Conservation (phyloP, 176 grass and related monocot species). For the Musa troglodytarum region DNA sequence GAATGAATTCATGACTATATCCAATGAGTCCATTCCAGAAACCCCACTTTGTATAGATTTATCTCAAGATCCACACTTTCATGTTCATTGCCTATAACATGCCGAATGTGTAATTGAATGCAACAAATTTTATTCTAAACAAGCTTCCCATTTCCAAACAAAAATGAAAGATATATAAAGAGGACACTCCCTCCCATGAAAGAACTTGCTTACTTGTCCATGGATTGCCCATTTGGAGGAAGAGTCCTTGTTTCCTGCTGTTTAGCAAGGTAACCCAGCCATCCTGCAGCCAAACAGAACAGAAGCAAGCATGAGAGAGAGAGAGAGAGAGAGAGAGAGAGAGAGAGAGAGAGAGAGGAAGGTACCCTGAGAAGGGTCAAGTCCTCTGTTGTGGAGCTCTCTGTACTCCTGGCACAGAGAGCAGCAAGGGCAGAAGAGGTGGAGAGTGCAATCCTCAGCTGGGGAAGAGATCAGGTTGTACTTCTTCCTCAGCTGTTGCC, state of each 20-base stretch:
- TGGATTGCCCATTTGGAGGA: slow-evolving; percentile 10
- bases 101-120: no score
- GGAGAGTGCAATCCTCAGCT: slow-evolving; percentile 13
- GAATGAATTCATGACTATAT: no score
- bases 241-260: slow-evolving; percentile 10
- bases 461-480: slow-evolving; percentile 16
- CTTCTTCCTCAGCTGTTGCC: slow-evolving; percentile 15
- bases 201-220: neutral
- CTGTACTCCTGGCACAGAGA: slow-evolving; percentile 20
- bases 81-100: no score
- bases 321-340: neutral
- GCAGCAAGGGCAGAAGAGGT: slow-evolving; percentile 22
- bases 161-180: no score
- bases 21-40: no score
- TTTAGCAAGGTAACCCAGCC: slow-evolving; percentile 23
- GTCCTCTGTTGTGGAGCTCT: slow-evolving; percentile 24
- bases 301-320: neutral
- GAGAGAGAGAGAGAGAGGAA: no score
- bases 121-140: no score
- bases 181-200: no score
- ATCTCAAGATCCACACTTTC: no score
- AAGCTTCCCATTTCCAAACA: no score
- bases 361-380: slow-evolving; percentile 21
- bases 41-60: no score
- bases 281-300: slow-evolving; percentile 6